Evolutionary conservation across 2,329 filamentous ascomycete species (phyloP).

Genomic region (Decorospora gaudefroyi): DNA sequence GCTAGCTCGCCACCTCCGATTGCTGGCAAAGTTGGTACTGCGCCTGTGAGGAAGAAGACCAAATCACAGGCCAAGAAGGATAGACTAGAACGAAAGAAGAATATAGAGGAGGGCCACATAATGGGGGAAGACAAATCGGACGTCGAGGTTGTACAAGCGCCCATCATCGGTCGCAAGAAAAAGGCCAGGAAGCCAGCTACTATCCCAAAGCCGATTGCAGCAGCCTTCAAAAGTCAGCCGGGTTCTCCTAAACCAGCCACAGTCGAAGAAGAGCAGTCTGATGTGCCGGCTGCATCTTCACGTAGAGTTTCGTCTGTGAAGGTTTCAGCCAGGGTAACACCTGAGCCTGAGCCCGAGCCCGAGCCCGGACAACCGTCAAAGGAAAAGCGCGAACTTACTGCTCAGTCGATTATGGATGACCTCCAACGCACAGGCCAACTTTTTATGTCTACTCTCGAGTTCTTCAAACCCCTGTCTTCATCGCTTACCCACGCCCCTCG

Average conservation of each 20-base stretch:
- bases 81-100: constrained; percentile 63
- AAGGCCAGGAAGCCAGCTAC: constrained; percentile 71
- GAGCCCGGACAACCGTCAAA: constrained; percentile 44
- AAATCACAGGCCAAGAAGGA: constrained; percentile 81
- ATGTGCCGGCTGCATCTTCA: constrained; percentile 17
- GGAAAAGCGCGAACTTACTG: constrained; percentile 38
- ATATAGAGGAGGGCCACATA: constrained; percentile 65
- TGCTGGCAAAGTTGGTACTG: constrained; percentile 67
- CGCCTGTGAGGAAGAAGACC: constrained; percentile 69
- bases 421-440: constrained; percentile 48
- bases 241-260: constrained; percentile 37
- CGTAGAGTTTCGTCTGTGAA: constrained; percentile 28
- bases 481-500: constrained; percentile 41
- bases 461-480: constrained; percentile 50
- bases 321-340: constrained; percentile 27
- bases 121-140: constrained; percentile 54
- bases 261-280: constrained; percentile 35
- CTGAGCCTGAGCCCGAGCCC: constrained; percentile 31
- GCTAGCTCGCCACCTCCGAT: constrained; percentile 69
- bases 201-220: constrained; percentile 29
- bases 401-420: constrained; percentile 47
- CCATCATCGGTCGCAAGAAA: constrained; percentile 79
- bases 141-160: constrained; percentile 62
- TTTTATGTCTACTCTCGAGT: constrained; percentile 47
- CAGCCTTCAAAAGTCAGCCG: constrained; percentile 34